Evolutionary conservation across 2,329 filamentous ascomycete species (phyloP), one percentile per base, ranked within the genome.

Genomic region (Neonectria ditissima): DNA sequence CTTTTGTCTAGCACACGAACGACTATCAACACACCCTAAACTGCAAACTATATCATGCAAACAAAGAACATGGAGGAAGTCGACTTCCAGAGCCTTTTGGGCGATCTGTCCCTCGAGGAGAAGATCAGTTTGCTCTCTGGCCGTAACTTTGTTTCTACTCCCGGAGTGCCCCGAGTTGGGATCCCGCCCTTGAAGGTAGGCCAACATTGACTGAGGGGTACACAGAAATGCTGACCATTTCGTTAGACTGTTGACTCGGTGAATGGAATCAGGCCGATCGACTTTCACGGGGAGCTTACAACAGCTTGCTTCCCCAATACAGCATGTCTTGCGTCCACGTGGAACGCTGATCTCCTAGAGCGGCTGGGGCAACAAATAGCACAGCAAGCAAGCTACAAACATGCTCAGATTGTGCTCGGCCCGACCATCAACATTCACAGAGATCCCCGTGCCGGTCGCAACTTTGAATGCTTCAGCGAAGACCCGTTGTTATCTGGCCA

Each of bases 391-490:
- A 47, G 30, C 4, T 53, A 47, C 22, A 67, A 68, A 18, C 48
- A 56, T 7, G 64, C 64, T 9, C 62, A 66, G 32, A 39, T 66
- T n/a, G 45, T 69, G 8, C 24, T 69, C 0, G 67, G 66, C 0
- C 67, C 63, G 1, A 69, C 65, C 0, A 69, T 69, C 2, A 66
- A 69, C 5, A 69, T 68, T 0, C 58, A 69, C 10, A 54, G 59
- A 8, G 65, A 65, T 13, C 65, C 62, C 11, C 53, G 62, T 6
- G 67, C 65, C 0, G 67, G 66, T 1, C 50, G 66, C 2, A 69
- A 69, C 22, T 69, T 67, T 55, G 66, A 69, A 26, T 69, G 67
- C 14, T 67, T 67, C 2, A 69, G 67, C 18, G 66, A 69, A 18
- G 66, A 69, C 28, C 66, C 66, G 2, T 22, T 69, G 0, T 54